Evolutionary conservation across 2,329 filamentous ascomycete species (phyloP).

Genomic region (Ceratocystis diversiconidia): DNA sequence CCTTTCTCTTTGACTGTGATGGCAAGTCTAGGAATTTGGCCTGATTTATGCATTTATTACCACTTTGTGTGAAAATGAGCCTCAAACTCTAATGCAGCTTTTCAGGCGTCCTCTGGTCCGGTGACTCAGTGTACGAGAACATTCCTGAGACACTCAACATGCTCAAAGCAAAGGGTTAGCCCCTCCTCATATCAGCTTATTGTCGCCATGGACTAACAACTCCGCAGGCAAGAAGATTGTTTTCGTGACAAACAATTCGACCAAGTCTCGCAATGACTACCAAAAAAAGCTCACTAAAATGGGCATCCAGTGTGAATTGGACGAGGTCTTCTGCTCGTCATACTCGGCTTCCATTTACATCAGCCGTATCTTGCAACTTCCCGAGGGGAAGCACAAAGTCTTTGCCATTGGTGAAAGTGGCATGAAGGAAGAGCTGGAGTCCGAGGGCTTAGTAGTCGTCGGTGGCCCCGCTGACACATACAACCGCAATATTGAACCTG

Average conservation of each 20-base stretch:
- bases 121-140: conserved; percentile 74
- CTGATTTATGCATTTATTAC: neutral
- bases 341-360: conserved; percentile 97
- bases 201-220: neutral
- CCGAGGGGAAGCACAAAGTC: conserved; percentile 73
- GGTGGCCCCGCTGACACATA: conserved; percentile 73
- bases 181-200: neutral
- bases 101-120: conserved; percentile 88
- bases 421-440: conserved; percentile 73
- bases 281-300: conserved; percentile 75
- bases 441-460: conserved; percentile 65
- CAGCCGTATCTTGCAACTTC: conserved; percentile 71
- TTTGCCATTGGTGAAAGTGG: conserved; percentile 85
- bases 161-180: conserved; percentile 61
- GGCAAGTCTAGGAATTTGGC: conserved; percentile 39
- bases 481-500: conserved; percentile 62
- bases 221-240: conserved; percentile 69
- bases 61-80: neutral
- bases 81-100: neutral
- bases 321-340: conserved; percentile 91
- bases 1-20: conserved; percentile 94
- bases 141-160: conserved; percentile 74
- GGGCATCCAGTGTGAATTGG: conserved; percentile 63
- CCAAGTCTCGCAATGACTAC: conserved; percentile 86
- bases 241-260: conserved; percentile 98